A percentile compares a stretch with the other conserved stretches of the same genome.
These are phyloP conservation scores for Herpetospermum pedunculosum DNA, from an alignment of 306 rosid genomes.

Conservation along the genomic window DNA sequence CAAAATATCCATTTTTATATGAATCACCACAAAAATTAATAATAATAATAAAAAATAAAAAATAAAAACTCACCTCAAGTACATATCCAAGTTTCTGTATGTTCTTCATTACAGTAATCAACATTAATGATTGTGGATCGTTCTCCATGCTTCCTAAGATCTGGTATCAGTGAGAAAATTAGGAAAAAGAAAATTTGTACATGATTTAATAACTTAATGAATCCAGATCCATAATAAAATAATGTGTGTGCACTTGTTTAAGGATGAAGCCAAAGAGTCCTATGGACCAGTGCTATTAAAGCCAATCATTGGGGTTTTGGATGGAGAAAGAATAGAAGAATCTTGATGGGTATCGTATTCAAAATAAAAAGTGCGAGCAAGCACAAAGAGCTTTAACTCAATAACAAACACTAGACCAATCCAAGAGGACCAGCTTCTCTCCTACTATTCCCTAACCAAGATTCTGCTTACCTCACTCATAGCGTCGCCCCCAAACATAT, in stretches of 20 bases:
- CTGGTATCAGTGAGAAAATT: constrained; percentile 35
- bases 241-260: neutral
- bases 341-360: neutral
- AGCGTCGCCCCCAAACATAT: neutral
- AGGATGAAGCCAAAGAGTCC: neutral
- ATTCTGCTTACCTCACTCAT: neutral
- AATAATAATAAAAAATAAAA: constrained; percentile 8
- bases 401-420: neutral
- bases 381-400: neutral
- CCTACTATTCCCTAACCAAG: neutral
- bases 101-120: constrained; percentile 62
- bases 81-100: constrained; percentile 74
- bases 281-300: neutral
- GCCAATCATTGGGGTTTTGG: neutral
- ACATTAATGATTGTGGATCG: constrained; percentile 65
- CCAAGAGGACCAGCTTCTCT: neutral
- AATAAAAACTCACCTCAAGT: constrained; percentile 47
- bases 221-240: neutral
- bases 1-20: neutral
- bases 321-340: neutral
- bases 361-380: neutral
- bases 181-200: neutral
- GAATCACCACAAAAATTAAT: too few species aligned
- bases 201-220: neutral
- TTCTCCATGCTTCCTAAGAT: constrained; percentile 60